These are phyloP conservation scores for Melastoma candidum DNA, from an alignment of 441 rosid genomes.

Conservation along the genomic window DNA sequence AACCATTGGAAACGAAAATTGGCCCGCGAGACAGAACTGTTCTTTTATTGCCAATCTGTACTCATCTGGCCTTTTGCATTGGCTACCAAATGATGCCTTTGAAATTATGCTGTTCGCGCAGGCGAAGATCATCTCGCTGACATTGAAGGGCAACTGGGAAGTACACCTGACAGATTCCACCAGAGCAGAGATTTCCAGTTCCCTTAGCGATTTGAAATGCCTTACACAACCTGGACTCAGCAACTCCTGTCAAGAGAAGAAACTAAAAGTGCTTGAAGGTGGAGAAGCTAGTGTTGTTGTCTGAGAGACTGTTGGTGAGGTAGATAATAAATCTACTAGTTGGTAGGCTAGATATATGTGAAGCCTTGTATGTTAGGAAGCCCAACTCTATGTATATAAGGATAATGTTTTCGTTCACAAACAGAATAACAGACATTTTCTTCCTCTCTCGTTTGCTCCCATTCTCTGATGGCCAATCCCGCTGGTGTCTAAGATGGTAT, in stretches of 20 bases:
- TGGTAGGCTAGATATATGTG: no score
- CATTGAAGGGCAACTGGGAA: neutral
- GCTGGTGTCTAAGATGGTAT: no score
- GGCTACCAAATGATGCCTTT: neutral
- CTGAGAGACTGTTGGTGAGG: no score
- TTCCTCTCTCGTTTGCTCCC: no score
- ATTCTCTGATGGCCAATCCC: no score
- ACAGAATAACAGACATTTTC: no score
- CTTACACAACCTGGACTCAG: neutral
- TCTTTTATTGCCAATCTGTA: neutral
- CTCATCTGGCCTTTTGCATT: neutral
- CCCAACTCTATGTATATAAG: no score
- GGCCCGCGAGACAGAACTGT: neutral
- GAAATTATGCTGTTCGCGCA: constrained; percentile 1
- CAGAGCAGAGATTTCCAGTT: neutral
- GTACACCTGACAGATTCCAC: neutral
- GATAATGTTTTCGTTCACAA: no score
- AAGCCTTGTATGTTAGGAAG: no score
- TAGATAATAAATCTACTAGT: no score
- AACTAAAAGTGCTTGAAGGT: no score
- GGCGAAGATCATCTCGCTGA: neutral
- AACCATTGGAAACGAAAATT: neutral
- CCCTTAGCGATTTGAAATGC: neutral
- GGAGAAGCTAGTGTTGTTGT: no score
- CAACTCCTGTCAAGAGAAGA: neutral